Percentiles rank a stretch among this genome's conserved stretches.
These are phyloP conservation scores for Eruca vesicaria DNA, from an alignment of 441 rosid species.

Conservation along the genomic window DNA sequence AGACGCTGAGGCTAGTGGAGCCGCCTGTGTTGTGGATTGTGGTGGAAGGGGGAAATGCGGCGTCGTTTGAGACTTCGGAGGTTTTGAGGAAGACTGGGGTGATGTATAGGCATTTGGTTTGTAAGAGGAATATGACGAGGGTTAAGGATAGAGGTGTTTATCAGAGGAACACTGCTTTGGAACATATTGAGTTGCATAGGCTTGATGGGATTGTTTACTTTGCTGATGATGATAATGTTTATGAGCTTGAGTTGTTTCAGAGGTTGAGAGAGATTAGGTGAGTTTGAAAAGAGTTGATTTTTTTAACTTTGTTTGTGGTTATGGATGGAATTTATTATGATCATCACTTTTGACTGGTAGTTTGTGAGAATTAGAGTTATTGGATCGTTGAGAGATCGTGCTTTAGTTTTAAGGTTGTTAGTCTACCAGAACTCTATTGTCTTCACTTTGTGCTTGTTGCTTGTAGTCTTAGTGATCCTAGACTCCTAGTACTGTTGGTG, in stretches of 20 bases:
- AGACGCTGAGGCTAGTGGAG: slow-evolving; percentile 71
- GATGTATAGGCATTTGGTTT: slow-evolving; percentile 74
- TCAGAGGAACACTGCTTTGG: slow-evolving; percentile 82
- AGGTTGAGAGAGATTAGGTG: slow-evolving; percentile 75
- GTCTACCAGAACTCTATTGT: neutral
- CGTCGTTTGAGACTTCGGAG: slow-evolving; percentile 84
- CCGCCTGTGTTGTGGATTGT: slow-evolving; percentile 93
- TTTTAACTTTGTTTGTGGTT: neutral
- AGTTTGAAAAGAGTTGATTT: neutral
- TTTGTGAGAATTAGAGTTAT: slow-evolving; percentile 3
- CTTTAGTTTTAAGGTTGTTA: slow-evolving; percentile 9
- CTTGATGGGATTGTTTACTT: slow-evolving; percentile 92
- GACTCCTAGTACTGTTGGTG: neutral
- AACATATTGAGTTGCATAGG: slow-evolving; percentile 75
- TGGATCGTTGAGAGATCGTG: neutral
- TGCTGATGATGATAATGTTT: too few relatives aligned
- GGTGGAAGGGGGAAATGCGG: slow-evolving; percentile 65
- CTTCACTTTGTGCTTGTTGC: neutral
- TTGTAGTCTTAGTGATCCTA: neutral
- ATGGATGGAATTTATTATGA: neutral
- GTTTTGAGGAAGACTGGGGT: slow-evolving; percentile 81
- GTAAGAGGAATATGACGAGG: slow-evolving; percentile 52
- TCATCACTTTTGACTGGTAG: neutral
- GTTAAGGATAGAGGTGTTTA: slow-evolving; percentile 84
- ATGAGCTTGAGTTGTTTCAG: slow-evolving; percentile 75